These are phyloP conservation scores for Tylopilus subfusipes DNA, from an alignment of 768 basidiomycete genomes.

Conservation along the genomic window DNA sequence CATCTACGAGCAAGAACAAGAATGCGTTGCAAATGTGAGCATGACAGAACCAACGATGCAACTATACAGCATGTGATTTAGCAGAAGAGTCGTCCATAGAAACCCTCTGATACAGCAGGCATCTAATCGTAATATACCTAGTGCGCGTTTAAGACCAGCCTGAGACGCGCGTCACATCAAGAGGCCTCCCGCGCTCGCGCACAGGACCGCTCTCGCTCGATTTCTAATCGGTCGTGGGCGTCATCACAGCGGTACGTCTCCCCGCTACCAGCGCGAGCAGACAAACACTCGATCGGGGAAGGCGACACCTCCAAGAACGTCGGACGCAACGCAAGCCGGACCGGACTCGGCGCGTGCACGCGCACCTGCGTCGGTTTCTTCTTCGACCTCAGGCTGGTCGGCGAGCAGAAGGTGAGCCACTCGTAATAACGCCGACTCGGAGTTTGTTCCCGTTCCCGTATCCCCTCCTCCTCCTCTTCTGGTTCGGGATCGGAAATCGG, in stretches of 20 bases:
- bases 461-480: neutral
- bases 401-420: slow-evolving; percentile 6
- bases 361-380: neutral
- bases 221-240: neutral
- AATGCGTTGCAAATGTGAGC: no score
- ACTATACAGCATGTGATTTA: no score
- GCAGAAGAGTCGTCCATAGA: no score
- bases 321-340: slow-evolving; percentile 10
- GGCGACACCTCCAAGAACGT: slow-evolving; percentile 17
- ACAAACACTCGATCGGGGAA: slow-evolving; percentile 15
- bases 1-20: no score
- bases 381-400: neutral
- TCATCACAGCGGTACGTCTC: neutral
- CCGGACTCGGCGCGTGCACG: neutral
- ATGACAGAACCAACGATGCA: no score
- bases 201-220: neutral
- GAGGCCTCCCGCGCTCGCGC: neutral
- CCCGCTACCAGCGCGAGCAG: neutral
- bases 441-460: neutral
- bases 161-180: neutral
- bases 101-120: no score
- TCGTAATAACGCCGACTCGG: no score
- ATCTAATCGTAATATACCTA: no score
- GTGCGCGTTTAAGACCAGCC: no score
- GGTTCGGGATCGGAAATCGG: neutral